Evolutionary conservation across 2,329 filamentous ascomycete species (phyloP).

Genomic region (Penicillium sp.): DNA sequence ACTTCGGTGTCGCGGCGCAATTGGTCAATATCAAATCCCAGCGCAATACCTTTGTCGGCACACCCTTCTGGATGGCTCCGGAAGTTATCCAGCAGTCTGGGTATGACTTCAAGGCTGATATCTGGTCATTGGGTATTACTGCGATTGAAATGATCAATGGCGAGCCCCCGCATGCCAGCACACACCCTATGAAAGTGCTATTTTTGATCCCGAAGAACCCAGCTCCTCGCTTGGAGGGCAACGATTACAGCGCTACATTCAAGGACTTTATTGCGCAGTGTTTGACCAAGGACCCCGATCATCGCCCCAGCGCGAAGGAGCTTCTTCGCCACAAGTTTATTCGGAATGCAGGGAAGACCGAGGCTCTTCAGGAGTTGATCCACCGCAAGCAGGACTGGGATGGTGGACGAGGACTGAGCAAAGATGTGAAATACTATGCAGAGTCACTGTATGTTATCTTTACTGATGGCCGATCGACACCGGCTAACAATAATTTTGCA

Average conservation of each 20-base stretch:
- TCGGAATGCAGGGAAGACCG: constrained; percentile 80
- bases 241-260: constrained; percentile 80
- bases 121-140: constrained; percentile 90
- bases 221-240: constrained; percentile 79
- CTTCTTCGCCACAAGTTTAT: constrained; percentile 88
- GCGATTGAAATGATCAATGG: constrained; percentile 87
- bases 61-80: constrained; percentile 96
- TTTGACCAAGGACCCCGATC: constrained; percentile 87
- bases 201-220: constrained; percentile 89
- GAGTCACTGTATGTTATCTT: constrained; percentile 69
- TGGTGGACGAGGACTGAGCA: constrained; percentile 66
- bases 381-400: constrained; percentile 79
- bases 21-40: constrained; percentile 97
- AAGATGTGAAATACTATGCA: constrained; percentile 83
- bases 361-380: constrained; percentile 84
- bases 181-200: constrained; percentile 91
- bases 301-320: constrained; percentile 80
- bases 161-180: constrained; percentile 81
- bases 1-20: constrained; percentile 96
- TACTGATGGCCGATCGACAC: neutral
- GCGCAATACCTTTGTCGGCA: constrained; percentile 95
- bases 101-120: constrained; percentile 86
- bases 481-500: constrained; percentile 28
- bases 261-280: constrained; percentile 92
- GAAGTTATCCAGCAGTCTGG: constrained; percentile 88